Conservation (phyloP, 805 yeast species). For the Suhomyces faveliae region DNA sequence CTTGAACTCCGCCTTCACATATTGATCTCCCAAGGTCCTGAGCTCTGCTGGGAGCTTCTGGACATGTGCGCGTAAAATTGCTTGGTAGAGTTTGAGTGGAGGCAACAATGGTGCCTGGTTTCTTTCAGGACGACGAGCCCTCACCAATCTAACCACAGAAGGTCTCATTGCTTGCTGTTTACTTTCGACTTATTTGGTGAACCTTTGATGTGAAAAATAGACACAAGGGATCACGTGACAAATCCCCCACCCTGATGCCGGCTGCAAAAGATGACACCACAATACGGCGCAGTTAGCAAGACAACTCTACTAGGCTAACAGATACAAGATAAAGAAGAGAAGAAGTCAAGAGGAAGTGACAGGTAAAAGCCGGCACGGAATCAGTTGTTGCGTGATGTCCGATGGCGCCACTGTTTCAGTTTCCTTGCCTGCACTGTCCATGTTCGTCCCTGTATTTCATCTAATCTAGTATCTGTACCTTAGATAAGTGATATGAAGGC, state of each 20-base stretch:
- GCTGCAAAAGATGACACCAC: too few species aligned
- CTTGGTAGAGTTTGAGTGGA: slow-evolving; percentile 74
- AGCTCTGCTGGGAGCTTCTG: slow-evolving; percentile 63
- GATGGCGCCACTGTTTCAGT: too few species aligned
- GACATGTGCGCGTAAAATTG: slow-evolving; percentile 77
- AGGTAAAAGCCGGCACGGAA: too few species aligned
- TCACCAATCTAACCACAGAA: slow-evolving; percentile 31
- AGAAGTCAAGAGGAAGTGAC: too few species aligned
- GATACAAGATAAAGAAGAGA: too few species aligned
- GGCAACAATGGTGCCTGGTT: slow-evolving; percentile 58
- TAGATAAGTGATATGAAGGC: background rate
- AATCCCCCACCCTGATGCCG: too few species aligned
- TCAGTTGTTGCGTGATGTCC: too few species aligned
- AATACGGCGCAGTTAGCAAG: too few species aligned
- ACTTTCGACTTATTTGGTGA: too few species aligned
- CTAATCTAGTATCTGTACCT: background rate
- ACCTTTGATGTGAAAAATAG: too few species aligned
- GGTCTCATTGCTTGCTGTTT: slow-evolving; percentile 37
- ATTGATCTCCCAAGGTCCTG: slow-evolving; percentile 81
- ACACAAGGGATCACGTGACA: background rate
- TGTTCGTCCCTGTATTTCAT: background rate
- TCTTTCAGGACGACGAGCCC: slow-evolving; percentile 43
- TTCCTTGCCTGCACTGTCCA: too few species aligned
- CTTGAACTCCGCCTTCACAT: slow-evolving; percentile 85
- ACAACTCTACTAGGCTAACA: too few species aligned